Percentiles rank a stretch among this genome's conserved stretches.
These are phyloP conservation scores for Phanerodontia chrysosporium DNA, from an alignment of 768 basidiomycete species.

Conservation along the genomic window DNA sequence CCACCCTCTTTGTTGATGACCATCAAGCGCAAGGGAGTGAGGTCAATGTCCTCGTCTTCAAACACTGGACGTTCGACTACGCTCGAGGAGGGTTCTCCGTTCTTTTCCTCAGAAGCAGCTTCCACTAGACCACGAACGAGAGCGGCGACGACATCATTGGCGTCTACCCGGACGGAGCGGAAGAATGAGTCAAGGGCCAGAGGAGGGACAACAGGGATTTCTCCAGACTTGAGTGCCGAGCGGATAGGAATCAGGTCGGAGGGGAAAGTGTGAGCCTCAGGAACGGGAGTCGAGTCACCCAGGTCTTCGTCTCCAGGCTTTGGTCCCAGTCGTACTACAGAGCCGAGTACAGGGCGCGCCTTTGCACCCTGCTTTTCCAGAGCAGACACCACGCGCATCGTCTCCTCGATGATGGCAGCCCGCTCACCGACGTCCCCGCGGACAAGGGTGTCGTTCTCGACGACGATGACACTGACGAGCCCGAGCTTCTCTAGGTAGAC, in stretches of 20 bases:
- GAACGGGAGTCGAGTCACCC: conserved; percentile 33
- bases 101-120: conserved; percentile 36
- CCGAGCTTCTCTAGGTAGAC: conserved; percentile 96
- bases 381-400: conserved; percentile 76
- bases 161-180: conserved; percentile 77
- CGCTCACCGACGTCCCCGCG: conserved; percentile 71
- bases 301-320: conserved; percentile 44
- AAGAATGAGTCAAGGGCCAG: conserved; percentile 90
- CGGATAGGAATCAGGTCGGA: conserved; percentile 81
- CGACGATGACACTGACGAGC: conserved; percentile 90
- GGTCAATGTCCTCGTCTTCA: conserved; percentile 58
- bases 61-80: conserved; percentile 31
- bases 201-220: conserved; percentile 94
- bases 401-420: conserved; percentile 65
- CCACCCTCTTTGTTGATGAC: conserved; percentile 97
- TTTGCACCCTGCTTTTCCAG: conserved; percentile 83
- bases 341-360: conserved; percentile 85
- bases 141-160: conserved; percentile 86
- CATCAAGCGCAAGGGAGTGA: conserved; percentile 94
- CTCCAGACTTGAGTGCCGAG: conserved; percentile 85
- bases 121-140: conserved; percentile 81
- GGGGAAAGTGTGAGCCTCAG: conserved; percentile 77
- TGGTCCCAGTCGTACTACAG: conserved; percentile 81
- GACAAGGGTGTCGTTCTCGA: conserved; percentile 78
- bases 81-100: conserved; percentile 13